Base-by-base conservation (phyloP, 192 early-diverging fungal genomes). In the Coemansia furcata region DNA sequence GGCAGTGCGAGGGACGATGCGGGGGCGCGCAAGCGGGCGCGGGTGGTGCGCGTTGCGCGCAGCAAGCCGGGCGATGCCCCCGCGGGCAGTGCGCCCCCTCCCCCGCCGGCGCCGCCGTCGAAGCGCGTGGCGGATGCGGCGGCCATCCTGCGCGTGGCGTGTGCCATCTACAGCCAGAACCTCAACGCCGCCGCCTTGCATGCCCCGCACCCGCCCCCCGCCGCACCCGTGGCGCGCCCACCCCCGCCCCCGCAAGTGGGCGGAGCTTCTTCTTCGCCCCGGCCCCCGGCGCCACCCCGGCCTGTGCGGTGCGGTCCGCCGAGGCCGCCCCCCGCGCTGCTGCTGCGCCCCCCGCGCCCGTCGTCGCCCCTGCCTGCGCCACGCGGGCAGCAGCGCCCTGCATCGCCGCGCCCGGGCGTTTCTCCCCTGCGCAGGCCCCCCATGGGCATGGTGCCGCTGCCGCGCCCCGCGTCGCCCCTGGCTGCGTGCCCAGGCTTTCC, bases 161-260 rank as follows among this genome's bases (percentile, higher is more conserved):
- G 79, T 40, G 79, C 74, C n/a, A 82, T 82, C 14, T 82, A 82
- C 62, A 82, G 72, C 66, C 79, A 82, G 43, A 82, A 74, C 37
- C 68, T 82, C 44, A 80, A 76, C 15, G 58, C 75, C 35, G 73
- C 75, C 35, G 73, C 69, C 1, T n/a, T 70, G 23, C 66, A 67
- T 11, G 12, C 39, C 39, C 39, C 39, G 2, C 39, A 42, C 23
- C 23, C 23, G 23, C 23, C 23, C 0, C 23, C 23, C 23, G 23
- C 23, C 23, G 23, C 23, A 26, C 23, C 23, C 23, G 23, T 26
- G 23, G 23, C 23, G 23, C 23, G 23, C 23, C 23, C 23, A 26
- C 23, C 23, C 23, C 23, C 23, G 23, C 23, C 23, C 23, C 23
- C 23, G 23, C 23, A 0, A 0, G 23, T 26, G 23, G 23, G 23